Evolutionary conservation across 1,139 yeast species (phyloP), one percentile per base, ranked within the genome.

Genomic region (Taiozyma sp.): DNA sequence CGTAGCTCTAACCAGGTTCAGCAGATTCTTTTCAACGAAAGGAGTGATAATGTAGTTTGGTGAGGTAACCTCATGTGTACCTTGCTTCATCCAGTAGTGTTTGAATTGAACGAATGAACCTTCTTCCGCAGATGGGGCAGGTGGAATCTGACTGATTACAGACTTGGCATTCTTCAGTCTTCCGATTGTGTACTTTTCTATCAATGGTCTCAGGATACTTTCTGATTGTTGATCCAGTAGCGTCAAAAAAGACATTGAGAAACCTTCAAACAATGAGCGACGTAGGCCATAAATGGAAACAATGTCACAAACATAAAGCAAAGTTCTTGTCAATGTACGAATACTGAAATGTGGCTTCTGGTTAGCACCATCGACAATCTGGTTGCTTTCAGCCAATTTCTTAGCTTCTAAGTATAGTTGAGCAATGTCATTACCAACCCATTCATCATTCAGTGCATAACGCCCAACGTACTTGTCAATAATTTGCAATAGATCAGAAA

Each of bases 281-380:
- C 99, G 78, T 45, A 93, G 72, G 0, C 98, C 98, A 69, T 91
- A 95, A 45, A 86, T 80, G 0, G 83, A 73, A 2, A 88, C 80
- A 58, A 93, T 90, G 55, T 88, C 95, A 51, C 85, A 72, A 6
- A 90, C 96, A 63, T 91, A 92, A 3, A 81, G 71, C 56, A 95
- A 73, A 0, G 97, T 89, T 62, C 99, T 78, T 0, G 98, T 86
- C 60, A 95, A 74, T 0, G 99, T 92, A 75, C 99, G 87, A 51
- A 95, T 87, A 71, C 96, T 88, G 73, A 93, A 95, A 70, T 93
- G 98, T 0, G 99, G 98, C 58, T 83, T 85, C 66, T 91, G 97
- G 58, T 91, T 91, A 2, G 98, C 93, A 56, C 99, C 98, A 71
- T 95, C 99, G n/a, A 91, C 97, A 58, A 95, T 86, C 60, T 78